A percentile compares a stretch with the other conserved stretches of the same genome.
These are phyloP conservation scores for Phytophthora fragariae DNA, from an alignment of 352 stramenopile genomes.

Conservation along the genomic window DNA sequence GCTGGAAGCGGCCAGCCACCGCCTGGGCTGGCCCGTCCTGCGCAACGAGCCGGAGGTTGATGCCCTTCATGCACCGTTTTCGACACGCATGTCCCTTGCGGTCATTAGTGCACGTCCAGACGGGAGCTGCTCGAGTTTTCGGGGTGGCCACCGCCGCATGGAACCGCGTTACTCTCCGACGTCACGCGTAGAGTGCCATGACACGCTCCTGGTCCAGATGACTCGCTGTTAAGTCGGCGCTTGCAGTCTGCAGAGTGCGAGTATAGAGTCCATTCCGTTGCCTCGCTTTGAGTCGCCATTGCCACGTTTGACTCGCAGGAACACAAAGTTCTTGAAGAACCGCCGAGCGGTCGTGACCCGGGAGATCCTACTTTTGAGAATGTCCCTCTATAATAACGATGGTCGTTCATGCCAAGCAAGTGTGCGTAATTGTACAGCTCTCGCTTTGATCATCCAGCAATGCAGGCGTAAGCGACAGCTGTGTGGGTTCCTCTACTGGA, in stretches of 20 bases:
- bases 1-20: slow-evolving; percentile 15
- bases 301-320: neutral
- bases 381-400: slow-evolving; percentile 6
- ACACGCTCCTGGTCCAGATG: neutral
- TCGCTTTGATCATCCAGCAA: neutral
- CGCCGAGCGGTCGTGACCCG: neutral
- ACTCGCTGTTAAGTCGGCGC: slow-evolving; percentile 13
- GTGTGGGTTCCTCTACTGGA: neutral
- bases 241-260: neutral
- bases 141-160: slow-evolving; percentile 21
- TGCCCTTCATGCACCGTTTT: slow-evolving; percentile 28
- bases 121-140: slow-evolving; percentile 9
- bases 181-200: slow-evolving; percentile 17
- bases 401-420: no score
- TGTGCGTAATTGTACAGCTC: neutral
- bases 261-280: neutral
- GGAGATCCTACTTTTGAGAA: slow-evolving; percentile 1
- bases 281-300: neutral
- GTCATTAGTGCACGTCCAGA: slow-evolving; percentile 21
- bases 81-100: slow-evolving; percentile 35
- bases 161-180: slow-evolving; percentile 6
- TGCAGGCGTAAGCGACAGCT: slow-evolving; percentile 5
- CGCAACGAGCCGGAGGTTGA: slow-evolving; percentile 28
- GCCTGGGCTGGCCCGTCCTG: slow-evolving; percentile 25
- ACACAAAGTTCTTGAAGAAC: neutral